phyloP scores from a whole-genome alignment of 805 yeast species.

The Nakazawaea molendinolei region DNA sequence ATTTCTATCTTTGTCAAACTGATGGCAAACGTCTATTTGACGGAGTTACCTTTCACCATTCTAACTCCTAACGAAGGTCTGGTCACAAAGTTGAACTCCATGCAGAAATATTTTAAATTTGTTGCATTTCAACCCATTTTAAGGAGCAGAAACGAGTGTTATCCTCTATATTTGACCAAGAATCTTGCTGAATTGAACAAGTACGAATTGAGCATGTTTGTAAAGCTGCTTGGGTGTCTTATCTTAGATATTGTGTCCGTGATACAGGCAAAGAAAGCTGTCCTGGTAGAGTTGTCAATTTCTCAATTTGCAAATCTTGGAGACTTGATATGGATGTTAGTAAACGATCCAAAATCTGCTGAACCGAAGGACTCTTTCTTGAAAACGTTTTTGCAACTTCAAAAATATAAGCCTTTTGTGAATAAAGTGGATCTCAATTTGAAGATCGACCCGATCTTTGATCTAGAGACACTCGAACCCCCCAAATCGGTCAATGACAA shows the following conservation, averaged over 20 bases:
- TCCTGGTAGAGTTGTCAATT: constrained; percentile 7
- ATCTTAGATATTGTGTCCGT: constrained; percentile 16
- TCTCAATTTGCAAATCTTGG: constrained; percentile 12
- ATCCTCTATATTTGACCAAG: constrained; percentile 11
- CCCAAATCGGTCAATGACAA: neutral
- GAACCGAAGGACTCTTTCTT: neutral
- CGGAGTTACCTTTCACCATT: constrained; percentile 18
- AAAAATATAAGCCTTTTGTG: constrained; percentile 14
- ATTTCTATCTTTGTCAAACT: constrained; percentile 15
- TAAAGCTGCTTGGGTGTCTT: constrained; percentile 17
- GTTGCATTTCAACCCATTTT: constrained; percentile 13
- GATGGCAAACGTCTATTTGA: constrained; percentile 14
- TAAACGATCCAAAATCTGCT: neutral
- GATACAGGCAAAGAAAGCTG: constrained; percentile 1
- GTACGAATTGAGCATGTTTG: constrained; percentile 14
- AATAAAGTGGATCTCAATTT: constrained; percentile 11
- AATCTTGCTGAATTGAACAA: constrained; percentile 16
- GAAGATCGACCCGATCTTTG: neutral
- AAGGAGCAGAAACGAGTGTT: constrained; percentile 1
- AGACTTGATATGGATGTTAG: constrained; percentile 14
- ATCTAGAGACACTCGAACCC: neutral
- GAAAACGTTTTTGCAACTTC: constrained; percentile 5
- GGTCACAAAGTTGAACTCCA: constrained; percentile 6
- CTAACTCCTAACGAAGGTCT: constrained; percentile 4
- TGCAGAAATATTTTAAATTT: constrained; percentile 5